A percentile compares a stretch with the other conserved stretches of the same genome.
phyloP scores from a whole-genome alignment of 768 basidiomycete genomes.

The Hortiboletus flavorubellus region DNA sequence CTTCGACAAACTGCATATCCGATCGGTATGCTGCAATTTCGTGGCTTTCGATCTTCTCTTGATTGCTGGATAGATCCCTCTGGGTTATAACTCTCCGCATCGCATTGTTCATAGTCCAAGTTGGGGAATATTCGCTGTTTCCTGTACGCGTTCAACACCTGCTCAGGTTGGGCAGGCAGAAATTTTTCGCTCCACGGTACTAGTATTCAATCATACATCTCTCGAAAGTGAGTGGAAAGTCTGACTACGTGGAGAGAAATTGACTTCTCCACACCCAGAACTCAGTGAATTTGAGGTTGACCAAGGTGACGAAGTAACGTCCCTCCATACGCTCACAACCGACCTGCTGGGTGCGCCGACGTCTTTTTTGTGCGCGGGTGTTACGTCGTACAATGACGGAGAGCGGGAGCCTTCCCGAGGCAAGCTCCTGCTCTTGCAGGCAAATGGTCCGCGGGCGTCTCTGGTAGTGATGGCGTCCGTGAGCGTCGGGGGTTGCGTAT shows the following conservation, averaged over 20 bases:
- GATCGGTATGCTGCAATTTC: conserved; percentile 48
- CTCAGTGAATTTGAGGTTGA: conserved; percentile 31
- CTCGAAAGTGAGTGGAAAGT: conserved; percentile 53
- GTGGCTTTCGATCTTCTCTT: neutral
- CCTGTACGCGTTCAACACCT: conserved; percentile 54
- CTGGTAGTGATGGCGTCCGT: conserved; percentile 38
- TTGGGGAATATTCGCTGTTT: conserved; percentile 62
- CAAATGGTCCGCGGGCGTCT: conserved; percentile 21
- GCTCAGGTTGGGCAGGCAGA: conserved; percentile 51
- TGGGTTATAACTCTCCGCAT: conserved; percentile 71
- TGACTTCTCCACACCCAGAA: conserved; percentile 14
- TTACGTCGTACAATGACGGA: conserved; percentile 37
- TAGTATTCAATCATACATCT: conserved; percentile 59
- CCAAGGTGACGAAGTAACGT: conserved; percentile 61
- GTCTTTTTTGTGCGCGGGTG: conserved; percentile 52
- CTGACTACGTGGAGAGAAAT: neutral
- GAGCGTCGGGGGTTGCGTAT: conserved; percentile 37
- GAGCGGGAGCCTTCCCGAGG: conserved; percentile 56
- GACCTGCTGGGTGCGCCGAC: conserved; percentile 29
- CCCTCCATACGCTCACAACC: conserved; percentile 38
- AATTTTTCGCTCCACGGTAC: conserved; percentile 52
- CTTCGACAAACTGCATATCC: conserved; percentile 77
- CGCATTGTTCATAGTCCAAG: conserved; percentile 58
- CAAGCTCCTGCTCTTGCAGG: conserved; percentile 55
- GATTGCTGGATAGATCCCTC: conserved; percentile 47